Evolutionary conservation across 331 rosid species (phyloP), one percentile per base, ranked within the genome.

Genomic region (Erythrophleum ivorense): DNA sequence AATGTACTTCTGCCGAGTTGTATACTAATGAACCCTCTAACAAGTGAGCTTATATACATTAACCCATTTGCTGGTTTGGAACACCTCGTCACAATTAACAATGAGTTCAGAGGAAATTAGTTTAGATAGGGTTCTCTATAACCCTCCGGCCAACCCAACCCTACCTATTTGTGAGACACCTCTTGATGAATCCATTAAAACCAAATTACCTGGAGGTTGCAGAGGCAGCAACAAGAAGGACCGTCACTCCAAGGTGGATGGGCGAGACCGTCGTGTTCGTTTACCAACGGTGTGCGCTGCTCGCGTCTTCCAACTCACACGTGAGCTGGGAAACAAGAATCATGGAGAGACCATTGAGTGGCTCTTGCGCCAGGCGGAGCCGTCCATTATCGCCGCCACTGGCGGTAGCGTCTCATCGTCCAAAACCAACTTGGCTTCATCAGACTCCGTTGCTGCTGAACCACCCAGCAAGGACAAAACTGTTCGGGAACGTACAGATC

Each of bases 261-360:
- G 87, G 6, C 80, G 83, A 16, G 86, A 83, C 48, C 84, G 86
- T 15, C 85, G 84, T 4, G 83, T 91, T 46, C 78, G 87, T 1
- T 38, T 87, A 8, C 86, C 89, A 0, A 14, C 79, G 0, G 0
- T 57, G 0, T 87, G 90, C 3, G 92, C 91, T n/a, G 85, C 91
- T 9, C 73, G 86, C 1, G 33, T 90, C 52, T 86, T 81, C 79
- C 83, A 90, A 43, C 91, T 91, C 36, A 91, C 90, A 2, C 43
- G 58, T 1, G 88, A 84, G 81, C 88, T 91, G 1, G 89, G 90
- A 41, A 31, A 69, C 58, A 84, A 83, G 38, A 84, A 82, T 0
- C 60, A 85, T 7, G 92, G 91, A 1, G 83, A 85, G 75, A 90
- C 91, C 52, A 63, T 90, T 7, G 85, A 84, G 69, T 90, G 90